phyloP scores from a whole-genome alignment of 75 land plant species.

The Pinus tabuliformis region DNA sequence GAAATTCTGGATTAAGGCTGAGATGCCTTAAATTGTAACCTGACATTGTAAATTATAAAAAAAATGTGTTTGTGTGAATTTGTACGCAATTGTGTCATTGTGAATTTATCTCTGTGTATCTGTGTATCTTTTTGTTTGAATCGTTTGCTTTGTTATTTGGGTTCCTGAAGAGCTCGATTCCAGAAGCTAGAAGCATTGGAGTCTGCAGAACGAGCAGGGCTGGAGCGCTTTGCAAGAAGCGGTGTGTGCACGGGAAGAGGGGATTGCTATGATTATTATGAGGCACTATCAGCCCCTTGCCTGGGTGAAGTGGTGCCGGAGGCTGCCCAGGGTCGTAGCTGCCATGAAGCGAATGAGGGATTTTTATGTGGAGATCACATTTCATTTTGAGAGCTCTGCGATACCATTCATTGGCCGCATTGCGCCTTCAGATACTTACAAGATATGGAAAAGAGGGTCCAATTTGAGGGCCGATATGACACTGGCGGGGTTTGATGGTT shows the following conservation, averaged over 20 bases:
- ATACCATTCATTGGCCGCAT: slow-evolving; percentile 70
- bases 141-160: no score
- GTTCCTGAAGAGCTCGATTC: no score
- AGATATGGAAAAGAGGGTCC: slow-evolving; percentile 79
- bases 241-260: slow-evolving; percentile 56
- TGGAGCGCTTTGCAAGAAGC: slow-evolving; percentile 84
- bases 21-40: no score
- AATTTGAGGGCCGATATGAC: slow-evolving; percentile 85
- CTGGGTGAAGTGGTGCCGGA: slow-evolving; percentile 87
- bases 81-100: no score
- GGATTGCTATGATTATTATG: slow-evolving; percentile 62
- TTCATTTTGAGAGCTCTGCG: slow-evolving; percentile 78
- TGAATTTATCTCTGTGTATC: no score
- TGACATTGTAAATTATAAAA: no score
- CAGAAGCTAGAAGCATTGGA: no score
- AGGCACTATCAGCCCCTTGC: slow-evolving; percentile 73
- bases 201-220: slow-evolving; percentile 71
- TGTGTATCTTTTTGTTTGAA: no score
- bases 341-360: slow-evolving; percentile 80
- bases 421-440: slow-evolving; percentile 84
- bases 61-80: no score
- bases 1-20: no score
- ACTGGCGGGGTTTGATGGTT: slow-evolving; percentile 82
- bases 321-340: slow-evolving; percentile 63
- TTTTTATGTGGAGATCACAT: slow-evolving; percentile 78